Conservation (phyloP, 257 asterid genomes). For the Solanum boliviense region DNA sequence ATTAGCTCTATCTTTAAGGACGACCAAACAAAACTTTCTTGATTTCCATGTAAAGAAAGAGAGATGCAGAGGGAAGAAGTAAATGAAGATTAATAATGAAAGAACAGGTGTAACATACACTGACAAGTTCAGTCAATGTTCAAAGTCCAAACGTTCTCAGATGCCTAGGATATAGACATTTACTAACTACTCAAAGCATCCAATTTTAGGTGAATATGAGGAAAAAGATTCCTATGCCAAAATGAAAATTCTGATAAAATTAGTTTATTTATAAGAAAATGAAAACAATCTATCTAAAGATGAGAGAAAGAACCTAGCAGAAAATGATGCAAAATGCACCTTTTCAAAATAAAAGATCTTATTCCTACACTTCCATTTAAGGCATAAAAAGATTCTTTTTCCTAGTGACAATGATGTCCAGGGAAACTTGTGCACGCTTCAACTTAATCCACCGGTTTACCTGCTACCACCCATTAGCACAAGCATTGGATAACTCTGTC, state of each 20-base stretch:
- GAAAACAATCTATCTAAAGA: background rate
- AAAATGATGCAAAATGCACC: background rate
- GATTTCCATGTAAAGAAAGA: background rate
- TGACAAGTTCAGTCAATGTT: background rate
- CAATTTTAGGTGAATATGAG: background rate
- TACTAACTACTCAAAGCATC: background rate
- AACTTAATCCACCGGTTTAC: background rate
- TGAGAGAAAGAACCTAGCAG: background rate
- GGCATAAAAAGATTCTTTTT: background rate
- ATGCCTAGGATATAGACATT: background rate
- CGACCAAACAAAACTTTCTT: background rate
- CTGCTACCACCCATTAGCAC: background rate
- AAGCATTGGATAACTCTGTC: background rate
- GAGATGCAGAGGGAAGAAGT: background rate
- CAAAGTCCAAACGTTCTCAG: background rate
- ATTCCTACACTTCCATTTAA: background rate
- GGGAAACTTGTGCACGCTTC: background rate
- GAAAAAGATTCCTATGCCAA: background rate
- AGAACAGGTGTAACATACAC: background rate
- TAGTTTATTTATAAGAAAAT: background rate
- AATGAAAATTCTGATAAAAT: background rate
- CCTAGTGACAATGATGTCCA: background rate
- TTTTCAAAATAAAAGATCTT: background rate
- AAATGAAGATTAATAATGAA: background rate
- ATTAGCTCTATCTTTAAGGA: background rate